phyloP scores from a whole-genome alignment of 306 rosid genomes.

The Cicer arietinum region DNA sequence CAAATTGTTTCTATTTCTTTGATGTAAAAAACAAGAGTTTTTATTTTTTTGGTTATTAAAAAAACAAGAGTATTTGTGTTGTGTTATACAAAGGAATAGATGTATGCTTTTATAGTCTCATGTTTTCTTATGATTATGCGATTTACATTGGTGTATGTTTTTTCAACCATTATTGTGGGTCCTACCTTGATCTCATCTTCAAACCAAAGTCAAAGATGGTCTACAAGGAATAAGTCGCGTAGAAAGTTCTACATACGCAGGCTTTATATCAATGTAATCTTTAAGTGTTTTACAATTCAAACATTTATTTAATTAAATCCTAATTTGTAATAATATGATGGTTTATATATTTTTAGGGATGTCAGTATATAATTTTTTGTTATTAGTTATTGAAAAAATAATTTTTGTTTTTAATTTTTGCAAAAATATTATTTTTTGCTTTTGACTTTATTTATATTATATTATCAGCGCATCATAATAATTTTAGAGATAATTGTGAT shows the following conservation, averaged over 20 bases:
- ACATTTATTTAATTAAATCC: no score
- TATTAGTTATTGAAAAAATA: no score
- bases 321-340: no score
- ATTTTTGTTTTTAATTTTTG: no score
- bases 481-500: no score
- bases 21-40: not conserved
- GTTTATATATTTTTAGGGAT: no score
- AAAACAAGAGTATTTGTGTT: not conserved
- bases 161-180: not conserved
- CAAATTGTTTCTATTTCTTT: not conserved
- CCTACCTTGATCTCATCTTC: not conserved
- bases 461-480: no score
- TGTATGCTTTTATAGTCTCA: slow-evolving; percentile 18
- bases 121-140: slow-evolving; percentile 39
- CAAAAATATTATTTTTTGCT: no score
- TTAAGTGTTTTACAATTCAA: no score
- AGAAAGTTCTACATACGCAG: not conserved
- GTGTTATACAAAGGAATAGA: slow-evolving; percentile 7
- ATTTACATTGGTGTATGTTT: not conserved
- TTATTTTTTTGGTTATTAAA: no score
- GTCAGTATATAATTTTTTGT: no score
- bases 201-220: slow-evolving; percentile 48
- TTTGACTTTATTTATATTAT: no score
- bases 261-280: not conserved
- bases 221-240: not conserved